phyloP scores from a whole-genome alignment of 2,329 filamentous ascomycete genomes.

The Zymoseptoria ardabiliae region DNA sequence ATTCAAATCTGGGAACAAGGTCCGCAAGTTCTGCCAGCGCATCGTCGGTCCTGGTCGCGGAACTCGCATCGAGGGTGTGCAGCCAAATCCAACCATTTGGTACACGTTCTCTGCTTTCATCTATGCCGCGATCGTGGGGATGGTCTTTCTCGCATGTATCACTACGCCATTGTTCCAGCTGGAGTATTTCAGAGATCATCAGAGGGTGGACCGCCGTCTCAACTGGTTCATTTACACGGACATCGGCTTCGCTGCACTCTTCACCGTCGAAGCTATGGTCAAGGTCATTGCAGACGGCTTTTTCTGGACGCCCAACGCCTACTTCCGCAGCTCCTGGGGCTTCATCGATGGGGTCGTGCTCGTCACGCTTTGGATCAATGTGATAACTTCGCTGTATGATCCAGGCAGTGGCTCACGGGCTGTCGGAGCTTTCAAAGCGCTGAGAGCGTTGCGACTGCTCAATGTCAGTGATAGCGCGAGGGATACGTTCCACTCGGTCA shows the following conservation, averaged over 20 bases:
- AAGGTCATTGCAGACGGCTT: slow-evolving; percentile 94
- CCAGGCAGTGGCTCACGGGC: slow-evolving; percentile 81
- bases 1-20: slow-evolving; percentile 68
- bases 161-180: slow-evolving; percentile 93
- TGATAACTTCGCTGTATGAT: slow-evolving; percentile 71
- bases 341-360: slow-evolving; percentile 90
- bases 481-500: slow-evolving; percentile 93
- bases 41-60: slow-evolving; percentile 89
- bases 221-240: slow-evolving; percentile 98
- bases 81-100: slow-evolving; percentile 85
- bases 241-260: slow-evolving; percentile 78
- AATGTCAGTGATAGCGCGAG: slow-evolving; percentile 95
- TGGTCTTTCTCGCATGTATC: slow-evolving; percentile 93
- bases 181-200: slow-evolving; percentile 56
- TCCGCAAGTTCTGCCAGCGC: slow-evolving; percentile 77
- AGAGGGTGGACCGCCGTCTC: slow-evolving; percentile 41
- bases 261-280: slow-evolving; percentile 77
- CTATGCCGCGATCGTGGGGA: slow-evolving; percentile 87
- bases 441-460: slow-evolving; percentile 80
- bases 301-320: slow-evolving; percentile 95
- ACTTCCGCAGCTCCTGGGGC: slow-evolving; percentile 93
- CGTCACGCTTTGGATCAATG: slow-evolving; percentile 91
- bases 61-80: slow-evolving; percentile 75
- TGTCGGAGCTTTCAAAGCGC: slow-evolving; percentile 92
- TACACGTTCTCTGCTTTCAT: slow-evolving; percentile 90